A percentile compares a stretch with the other conserved stretches of the same genome.
These are phyloP conservation scores for Carex cristatella DNA, from an alignment of 176 grass and related monocot species.

Conservation along the genomic window DNA sequence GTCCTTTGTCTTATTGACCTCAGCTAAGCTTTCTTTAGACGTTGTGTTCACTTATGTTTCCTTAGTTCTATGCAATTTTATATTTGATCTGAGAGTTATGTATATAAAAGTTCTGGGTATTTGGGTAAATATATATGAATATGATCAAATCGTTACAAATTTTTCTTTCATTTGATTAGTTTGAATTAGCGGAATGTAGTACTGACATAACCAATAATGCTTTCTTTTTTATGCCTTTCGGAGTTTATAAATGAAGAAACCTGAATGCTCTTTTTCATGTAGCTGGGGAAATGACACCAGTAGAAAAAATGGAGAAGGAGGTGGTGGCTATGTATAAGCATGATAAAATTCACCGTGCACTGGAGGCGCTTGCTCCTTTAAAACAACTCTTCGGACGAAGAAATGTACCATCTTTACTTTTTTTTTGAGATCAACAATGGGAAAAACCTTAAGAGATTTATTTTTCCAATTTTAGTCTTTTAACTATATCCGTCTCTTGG, in stretches of 20 bases:
- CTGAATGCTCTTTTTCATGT: not conserved
- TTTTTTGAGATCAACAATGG: not conserved
- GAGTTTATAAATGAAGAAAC: not conserved
- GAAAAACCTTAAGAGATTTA: not conserved
- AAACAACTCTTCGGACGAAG: slow-evolving; percentile 42
- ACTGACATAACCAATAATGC: not conserved
- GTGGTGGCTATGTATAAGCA: slow-evolving; percentile 63
- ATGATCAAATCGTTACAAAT: not conserved
- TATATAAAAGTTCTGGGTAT: not conserved
- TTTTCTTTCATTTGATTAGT: not conserved
- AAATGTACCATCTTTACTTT: slow-evolving; percentile 38
- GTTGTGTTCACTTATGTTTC: not conserved
- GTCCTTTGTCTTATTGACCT: not conserved
- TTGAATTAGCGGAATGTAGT: not conserved
- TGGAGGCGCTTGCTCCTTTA: slow-evolving; percentile 58
- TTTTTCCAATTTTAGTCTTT: not conserved
- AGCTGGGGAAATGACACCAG: slow-evolving; percentile 62
- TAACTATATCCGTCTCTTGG: not conserved
- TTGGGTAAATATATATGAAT: not conserved
- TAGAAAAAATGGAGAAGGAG: slow-evolving; percentile 50
- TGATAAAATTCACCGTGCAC: slow-evolving; percentile 37
- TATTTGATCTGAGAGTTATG: not conserved
- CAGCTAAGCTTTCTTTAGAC: not conserved
- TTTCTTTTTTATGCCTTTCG: not conserved
- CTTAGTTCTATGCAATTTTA: not conserved